Evolutionary conservation across 2,329 filamentous ascomycete species (phyloP).

Genomic region (Colletotrichum plurivorum): DNA sequence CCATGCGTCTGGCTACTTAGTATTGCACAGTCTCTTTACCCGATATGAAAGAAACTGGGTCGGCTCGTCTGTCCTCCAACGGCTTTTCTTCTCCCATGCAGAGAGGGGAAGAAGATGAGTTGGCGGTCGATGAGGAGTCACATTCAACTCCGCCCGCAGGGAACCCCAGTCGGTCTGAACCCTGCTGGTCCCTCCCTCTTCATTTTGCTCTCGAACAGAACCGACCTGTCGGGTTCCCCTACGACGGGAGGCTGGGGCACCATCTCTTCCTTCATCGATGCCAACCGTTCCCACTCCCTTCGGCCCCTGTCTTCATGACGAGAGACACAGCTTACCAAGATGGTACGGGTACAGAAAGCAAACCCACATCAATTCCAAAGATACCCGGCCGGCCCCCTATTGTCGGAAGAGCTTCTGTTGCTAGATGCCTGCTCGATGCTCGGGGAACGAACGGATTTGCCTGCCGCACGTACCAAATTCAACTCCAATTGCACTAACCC

Average conservation of each 20-base stretch:
- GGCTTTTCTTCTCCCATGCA: slow-evolving; percentile 22
- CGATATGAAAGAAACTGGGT: slow-evolving; percentile 31
- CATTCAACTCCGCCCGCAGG: slow-evolving; percentile 31
- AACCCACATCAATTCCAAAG: slow-evolving; percentile 24
- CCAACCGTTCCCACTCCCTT: slow-evolving; percentile 1
- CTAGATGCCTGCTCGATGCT: not conserved
- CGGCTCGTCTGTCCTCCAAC: slow-evolving; percentile 22
- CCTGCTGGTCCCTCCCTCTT: slow-evolving; percentile 38
- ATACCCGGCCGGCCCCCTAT: slow-evolving; percentile 20
- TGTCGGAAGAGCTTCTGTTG: slow-evolving; percentile 2
- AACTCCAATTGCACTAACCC: slow-evolving; percentile 9
- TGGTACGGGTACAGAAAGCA: not conserved
- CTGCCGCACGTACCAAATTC: slow-evolving; percentile 19
- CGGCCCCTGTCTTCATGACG: slow-evolving; percentile 13
- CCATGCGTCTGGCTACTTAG: slow-evolving; percentile 6
- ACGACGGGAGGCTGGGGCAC: slow-evolving; percentile 34
- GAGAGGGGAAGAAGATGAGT: slow-evolving; percentile 36
- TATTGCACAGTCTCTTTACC: slow-evolving; percentile 24
- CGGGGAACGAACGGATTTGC: slow-evolving; percentile 21
- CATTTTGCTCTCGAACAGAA: slow-evolving; percentile 35
- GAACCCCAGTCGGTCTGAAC: slow-evolving; percentile 24
- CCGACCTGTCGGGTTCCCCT: slow-evolving; percentile 36
- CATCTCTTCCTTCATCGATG: slow-evolving; percentile 4
- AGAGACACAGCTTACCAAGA: slow-evolving; percentile 9
- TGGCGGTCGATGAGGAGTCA: slow-evolving; percentile 39